Evolutionary conservation across 805 yeast genomes (phyloP).

Genomic region (Candida suzukii): DNA sequence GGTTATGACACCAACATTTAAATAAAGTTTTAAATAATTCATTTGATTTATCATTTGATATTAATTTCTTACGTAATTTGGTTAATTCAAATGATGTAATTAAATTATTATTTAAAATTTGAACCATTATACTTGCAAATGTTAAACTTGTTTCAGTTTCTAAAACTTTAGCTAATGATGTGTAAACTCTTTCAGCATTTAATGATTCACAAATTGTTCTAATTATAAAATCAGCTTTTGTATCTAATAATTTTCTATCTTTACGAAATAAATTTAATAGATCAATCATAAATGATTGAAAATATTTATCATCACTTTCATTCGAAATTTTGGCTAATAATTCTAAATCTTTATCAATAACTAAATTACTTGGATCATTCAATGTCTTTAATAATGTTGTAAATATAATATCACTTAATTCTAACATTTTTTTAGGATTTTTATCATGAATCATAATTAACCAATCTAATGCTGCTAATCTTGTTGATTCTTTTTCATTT

Average conservation of each 20-base stretch:
- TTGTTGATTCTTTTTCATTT: constrained; percentile 72
- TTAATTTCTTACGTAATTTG: constrained; percentile 59
- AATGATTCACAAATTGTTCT: constrained; percentile 77
- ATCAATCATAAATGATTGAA: constrained; percentile 67
- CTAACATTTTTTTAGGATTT: constrained; percentile 50
- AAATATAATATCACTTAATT: constrained; percentile 57
- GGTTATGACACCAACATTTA: constrained; percentile 86
- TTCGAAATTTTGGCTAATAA: constrained; percentile 66
- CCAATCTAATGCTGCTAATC: constrained; percentile 88
- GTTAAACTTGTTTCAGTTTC: constrained; percentile 53
- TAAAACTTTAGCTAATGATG: constrained; percentile 71
- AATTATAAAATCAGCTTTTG: constrained; percentile 75
- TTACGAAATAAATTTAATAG: constrained; percentile 62
- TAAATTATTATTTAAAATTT: constrained; percentile 78
- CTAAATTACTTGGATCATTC: constrained; percentile 65
- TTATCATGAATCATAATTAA: constrained; percentile 70
- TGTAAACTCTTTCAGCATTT: constrained; percentile 76
- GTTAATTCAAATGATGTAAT: constrained; percentile 80
- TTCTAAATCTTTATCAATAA: constrained; percentile 65
- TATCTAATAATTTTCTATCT: constrained; percentile 59
- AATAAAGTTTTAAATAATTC: constrained; percentile 66
- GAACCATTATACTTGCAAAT: constrained; percentile 76
- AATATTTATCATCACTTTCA: constrained; percentile 68
- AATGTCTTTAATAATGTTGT: constrained; percentile 70
- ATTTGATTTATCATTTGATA: constrained; percentile 8